Base-by-base conservation (phyloP, 2,329 filamentous ascomycete genomes). In the Apiospora sp. region DNA sequence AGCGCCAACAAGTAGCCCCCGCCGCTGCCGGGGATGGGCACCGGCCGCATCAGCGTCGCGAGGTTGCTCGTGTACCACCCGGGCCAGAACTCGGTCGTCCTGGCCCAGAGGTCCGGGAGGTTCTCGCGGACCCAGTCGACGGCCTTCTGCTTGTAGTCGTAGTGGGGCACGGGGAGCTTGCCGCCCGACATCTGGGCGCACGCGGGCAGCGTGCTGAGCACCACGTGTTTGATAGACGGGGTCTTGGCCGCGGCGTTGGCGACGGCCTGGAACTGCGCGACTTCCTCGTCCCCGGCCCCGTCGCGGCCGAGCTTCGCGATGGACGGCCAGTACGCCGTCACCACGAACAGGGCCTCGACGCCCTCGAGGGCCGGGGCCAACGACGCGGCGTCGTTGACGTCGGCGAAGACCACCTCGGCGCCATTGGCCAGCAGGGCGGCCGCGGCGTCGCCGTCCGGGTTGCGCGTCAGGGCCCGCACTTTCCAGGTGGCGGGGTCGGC, bases 281-380 rank as follows among this genome's bases (percentile, higher is more conserved):
- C 14, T 22, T 79, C 77, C 54, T 74, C 54, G 72, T 67, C 61
- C 46, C 73, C 71, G 12, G 75, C 76, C 3, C 71, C 61, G 68
- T 73, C 72, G 24, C 49, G 43, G 27, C 70, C 71, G 14, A 71
- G 71, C 24, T 61, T 30, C 37, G 51, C 16, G 54, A 78, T 72
- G 16, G 75, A 75, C 67, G 67, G 75, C 75, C 76, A 79, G 70
- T 77, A 81, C 74, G 81, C 77, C 27, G 75, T 82, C 10, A 81
- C 77, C 1, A 74, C 75, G 46, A 80, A 82, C 67, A 82, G 73
- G 24, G 76, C 77, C 4, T 74, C n/a, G 37, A 76, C 75, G 37
- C 76, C 78, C 13, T 73, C 30, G 30, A 81, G 76, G 2, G 79
- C 79, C 1, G 71, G 46, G 3, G 10, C 19, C 3, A 81, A 74